These are phyloP conservation scores for Macadamia tetraphylla DNA, from an alignment of 164 flowering plant species.

Conservation along the genomic window DNA sequence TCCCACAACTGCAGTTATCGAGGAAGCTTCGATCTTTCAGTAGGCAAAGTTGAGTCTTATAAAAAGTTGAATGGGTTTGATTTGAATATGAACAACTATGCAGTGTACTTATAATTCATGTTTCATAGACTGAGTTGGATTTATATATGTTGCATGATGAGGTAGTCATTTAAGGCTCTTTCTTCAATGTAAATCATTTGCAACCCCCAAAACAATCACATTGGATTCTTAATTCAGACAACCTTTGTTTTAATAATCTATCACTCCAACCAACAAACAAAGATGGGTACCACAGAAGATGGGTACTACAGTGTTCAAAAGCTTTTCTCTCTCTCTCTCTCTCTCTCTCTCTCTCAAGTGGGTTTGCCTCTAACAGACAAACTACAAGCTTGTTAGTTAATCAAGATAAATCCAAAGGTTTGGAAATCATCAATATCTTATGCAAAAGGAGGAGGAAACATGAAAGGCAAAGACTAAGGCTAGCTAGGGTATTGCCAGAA, in stretches of 20 bases:
- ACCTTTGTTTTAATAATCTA: conserved; percentile 11
- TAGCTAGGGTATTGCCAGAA: not conserved
- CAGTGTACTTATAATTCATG: not conserved
- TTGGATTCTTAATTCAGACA: conserved; percentile 31
- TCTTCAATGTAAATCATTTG: conserved; percentile 24
- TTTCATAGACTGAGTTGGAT: not conserved
- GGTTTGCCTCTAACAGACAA: not conserved
- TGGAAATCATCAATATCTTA: not conserved
- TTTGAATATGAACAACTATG: not conserved
- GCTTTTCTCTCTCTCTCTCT: conserved; percentile 19
- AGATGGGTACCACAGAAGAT: no score
- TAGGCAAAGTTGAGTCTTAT: conserved; percentile 13
- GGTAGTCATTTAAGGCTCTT: conserved; percentile 10
- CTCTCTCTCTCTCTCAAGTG: conserved; percentile 7
- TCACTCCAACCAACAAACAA: not conserved
- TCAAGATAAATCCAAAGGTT: not conserved
- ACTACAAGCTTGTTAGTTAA: not conserved
- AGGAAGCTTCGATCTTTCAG: conserved; percentile 66
- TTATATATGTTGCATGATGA: not conserved
- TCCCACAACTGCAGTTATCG: conserved; percentile 46
- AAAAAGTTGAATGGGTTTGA: conserved; percentile 10
- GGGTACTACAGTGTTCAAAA: no score
- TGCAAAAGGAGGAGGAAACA: not conserved
- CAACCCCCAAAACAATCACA: conserved; percentile 12
- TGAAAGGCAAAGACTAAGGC: not conserved